Base-by-base conservation (phyloP, 2,329 filamentous ascomycete genomes). In the Trichoderma sp. region DNA sequence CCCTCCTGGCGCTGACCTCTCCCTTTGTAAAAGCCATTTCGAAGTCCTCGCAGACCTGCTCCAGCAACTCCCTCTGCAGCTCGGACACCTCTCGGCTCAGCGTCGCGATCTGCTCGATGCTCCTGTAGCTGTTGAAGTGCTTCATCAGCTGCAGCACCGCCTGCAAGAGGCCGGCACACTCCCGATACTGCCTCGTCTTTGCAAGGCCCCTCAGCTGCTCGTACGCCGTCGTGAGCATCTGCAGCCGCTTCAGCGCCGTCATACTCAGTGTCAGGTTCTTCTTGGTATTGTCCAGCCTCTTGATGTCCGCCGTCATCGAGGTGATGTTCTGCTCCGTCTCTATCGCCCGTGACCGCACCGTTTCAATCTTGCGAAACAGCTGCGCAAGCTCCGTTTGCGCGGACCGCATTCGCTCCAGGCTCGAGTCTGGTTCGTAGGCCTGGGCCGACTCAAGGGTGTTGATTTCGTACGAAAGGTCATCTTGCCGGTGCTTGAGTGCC, bases 211-310 rank as follows among this genome's bases (percentile, higher is more conserved):
- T 91, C 75, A 99, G 88, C 86, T 99, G 97, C 83, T 98, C 97
- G 85, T 98, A 99, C n/a, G 97, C 97, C 4, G 97, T 98, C 6
- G 97, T 98, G 82, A 99, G 87, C 97, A 99, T 99, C 88, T 99
- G 97, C 80, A 99, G 89, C 64, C 97, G 90, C 87, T 99, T 99
- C 81, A 99, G 88, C 27, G 96, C 96, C 60, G 97, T 99, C 97
- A 99, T 99, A 78, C 95, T 98, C 72, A 97, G 89, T 11, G 97
- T 98, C 77, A 99, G 89, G 85, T 99, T 99, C 84, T 93, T 93
- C 88, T 99, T 99, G 50, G 97, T 98, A 84, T 94, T 94, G 85
- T 99, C 97, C 78, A 99, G 89, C 79, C 96, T 92, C 87, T 99
- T 99, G 84, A 99, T 99, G 82, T 99, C 97, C 75, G 97, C 95